Conservation (phyloP, 768 basidiomycete species). For the Podaxis pistillaris region DNA sequence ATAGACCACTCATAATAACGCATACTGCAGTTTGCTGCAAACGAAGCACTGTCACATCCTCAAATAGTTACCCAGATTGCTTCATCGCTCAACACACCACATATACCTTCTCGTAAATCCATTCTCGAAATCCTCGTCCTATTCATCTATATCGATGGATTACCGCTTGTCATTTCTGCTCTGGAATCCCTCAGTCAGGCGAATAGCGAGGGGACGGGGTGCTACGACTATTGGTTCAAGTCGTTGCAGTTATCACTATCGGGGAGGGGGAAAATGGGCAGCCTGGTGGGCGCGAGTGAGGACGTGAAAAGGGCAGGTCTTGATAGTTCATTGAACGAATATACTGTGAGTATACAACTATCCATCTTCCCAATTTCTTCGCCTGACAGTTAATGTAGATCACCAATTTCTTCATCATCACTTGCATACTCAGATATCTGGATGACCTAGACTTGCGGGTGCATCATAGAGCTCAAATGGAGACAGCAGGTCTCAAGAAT, state of each 20-base stretch:
- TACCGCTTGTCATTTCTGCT: slow-evolving; percentile 68
- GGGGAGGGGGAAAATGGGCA: slow-evolving; percentile 93
- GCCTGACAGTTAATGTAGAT: slow-evolving; percentile 38
- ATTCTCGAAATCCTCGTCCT: slow-evolving; percentile 79
- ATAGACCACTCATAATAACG: slow-evolving; percentile 7
- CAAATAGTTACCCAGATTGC: slow-evolving; percentile 77
- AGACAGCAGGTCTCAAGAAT: slow-evolving; percentile 74
- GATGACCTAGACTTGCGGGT: slow-evolving; percentile 84
- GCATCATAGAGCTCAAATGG: slow-evolving; percentile 88
- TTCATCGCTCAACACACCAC: slow-evolving; percentile 78
- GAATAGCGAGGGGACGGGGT: slow-evolving; percentile 59
- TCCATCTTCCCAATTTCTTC: neutral
- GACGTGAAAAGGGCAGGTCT: slow-evolving; percentile 72
- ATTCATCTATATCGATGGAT: slow-evolving; percentile 60
- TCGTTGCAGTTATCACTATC: slow-evolving; percentile 71
- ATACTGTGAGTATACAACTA: slow-evolving; percentile 59
- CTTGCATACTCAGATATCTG: slow-evolving; percentile 57
- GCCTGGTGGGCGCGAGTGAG: slow-evolving; percentile 91
- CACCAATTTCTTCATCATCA: slow-evolving; percentile 71
- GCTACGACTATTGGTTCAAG: slow-evolving; percentile 89
- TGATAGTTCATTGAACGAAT: slow-evolving; percentile 75
- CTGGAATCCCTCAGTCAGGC: slow-evolving; percentile 70
- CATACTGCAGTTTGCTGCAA: slow-evolving; percentile 53
- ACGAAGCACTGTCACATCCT: slow-evolving; percentile 72
- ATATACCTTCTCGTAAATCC: slow-evolving; percentile 74